Base-by-base conservation (phyloP, 108 stramenopile species). In the Mayamaea pseudoterrestris region DNA sequence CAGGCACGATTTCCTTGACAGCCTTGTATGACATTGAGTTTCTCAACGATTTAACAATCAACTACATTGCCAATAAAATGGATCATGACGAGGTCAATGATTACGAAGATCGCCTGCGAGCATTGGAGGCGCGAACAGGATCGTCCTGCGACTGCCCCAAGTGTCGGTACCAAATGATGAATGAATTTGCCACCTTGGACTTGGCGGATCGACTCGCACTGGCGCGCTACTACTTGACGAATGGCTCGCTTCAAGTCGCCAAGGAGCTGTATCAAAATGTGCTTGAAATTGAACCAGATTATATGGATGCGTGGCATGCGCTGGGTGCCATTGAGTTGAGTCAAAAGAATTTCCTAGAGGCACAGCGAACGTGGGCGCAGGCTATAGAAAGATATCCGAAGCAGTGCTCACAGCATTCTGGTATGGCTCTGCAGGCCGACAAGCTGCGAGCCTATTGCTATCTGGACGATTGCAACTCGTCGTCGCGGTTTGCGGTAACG, bases 291-390 rank as follows among this genome's bases (percentile, higher is more conserved):
- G 30, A 30, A 67, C 32, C 49, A 18, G 28, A 29, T 17, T 20
- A 2, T 35, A 6, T 5, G 14, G 71, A 76, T 24, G 2, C 60
- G 18, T 76, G 69, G 44, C 84, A 87, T 61, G 58, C 61, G 2
- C 40, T 75, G 34, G 74, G 67, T 25, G 74, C 74, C 12, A 44
- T 69, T n/a, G 9, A 37, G 17, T 37, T 75, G 35, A 47, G 70
- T 9, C 54, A 61, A 16, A 48, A 48, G 5, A 52, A 67, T 30
- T 88, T 78, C 50, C 11, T 76, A 11, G 9, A 66, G 11, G 81
- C 86, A 21, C 86, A 89, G 46, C 50, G 41, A 21, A 58, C 67
- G 22, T 89, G 86, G 81, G 49, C 44, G 68, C 74, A 27, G 51
- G 78, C 50, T 30, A 45, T 47, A 20, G 43, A 35, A 42, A 72